Evolutionary conservation across 352 stramenopile species (phyloP).

Genomic region (Phytophthora ramorum): DNA sequence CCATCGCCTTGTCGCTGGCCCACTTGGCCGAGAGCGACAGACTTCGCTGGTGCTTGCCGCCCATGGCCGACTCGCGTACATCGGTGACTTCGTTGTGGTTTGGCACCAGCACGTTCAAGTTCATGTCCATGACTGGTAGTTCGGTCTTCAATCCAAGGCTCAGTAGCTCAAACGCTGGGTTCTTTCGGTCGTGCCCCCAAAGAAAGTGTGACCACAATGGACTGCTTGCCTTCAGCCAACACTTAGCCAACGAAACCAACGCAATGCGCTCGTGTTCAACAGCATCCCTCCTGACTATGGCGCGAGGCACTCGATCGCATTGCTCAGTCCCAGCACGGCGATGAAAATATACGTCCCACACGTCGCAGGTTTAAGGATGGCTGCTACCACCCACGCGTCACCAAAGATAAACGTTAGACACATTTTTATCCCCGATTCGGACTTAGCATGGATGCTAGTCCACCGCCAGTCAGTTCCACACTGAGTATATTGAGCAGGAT

Average conservation of each 20-base stretch:
- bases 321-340: constrained; percentile 12
- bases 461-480: constrained; percentile 33
- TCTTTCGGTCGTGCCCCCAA: constrained; percentile 33
- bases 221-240: constrained; percentile 1
- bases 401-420: constrained; percentile 9
- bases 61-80: constrained; percentile 58
- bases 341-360: constrained; percentile 34
- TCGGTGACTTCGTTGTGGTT: constrained; percentile 36
- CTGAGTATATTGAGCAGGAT: constrained; percentile 29
- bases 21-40: constrained; percentile 81
- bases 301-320: constrained; percentile 26
- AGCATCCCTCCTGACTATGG: constrained; percentile 12
- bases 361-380: constrained; percentile 8
- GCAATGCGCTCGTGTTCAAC: constrained; percentile 15
- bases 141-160: constrained; percentile 9
- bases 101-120: constrained; percentile 39
- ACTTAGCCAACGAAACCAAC: constrained; percentile 34
- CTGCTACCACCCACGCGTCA: constrained; percentile 31
- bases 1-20: constrained; percentile 75
- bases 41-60: constrained; percentile 70
- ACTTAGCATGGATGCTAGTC: constrained; percentile 32
- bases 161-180: constrained; percentile 6
- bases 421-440: constrained; percentile 31
- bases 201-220: constrained; percentile 19
- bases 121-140: constrained; percentile 47